These are phyloP conservation scores for Trichocladium uniseriatum DNA, from an alignment of 495 filamentous ascomycete species.

Conservation along the genomic window DNA sequence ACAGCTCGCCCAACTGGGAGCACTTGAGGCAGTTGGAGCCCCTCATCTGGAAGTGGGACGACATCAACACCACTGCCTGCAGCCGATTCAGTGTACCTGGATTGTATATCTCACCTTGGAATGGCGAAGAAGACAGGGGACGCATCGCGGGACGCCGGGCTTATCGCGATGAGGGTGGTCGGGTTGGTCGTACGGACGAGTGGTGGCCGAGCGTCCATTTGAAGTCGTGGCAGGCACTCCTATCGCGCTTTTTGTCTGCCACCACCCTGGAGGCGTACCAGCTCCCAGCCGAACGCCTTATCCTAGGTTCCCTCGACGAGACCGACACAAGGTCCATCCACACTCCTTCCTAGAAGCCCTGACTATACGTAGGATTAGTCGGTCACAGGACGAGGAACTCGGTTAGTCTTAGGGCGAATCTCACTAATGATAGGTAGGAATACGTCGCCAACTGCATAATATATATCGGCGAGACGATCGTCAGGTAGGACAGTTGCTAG, in stretches of 20 bases:
- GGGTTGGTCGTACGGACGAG: neutral
- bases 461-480: neutral
- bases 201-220: neutral
- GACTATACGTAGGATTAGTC: neutral
- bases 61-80: no score
- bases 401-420: conserved; percentile 2
- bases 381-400: neutral
- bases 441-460: conserved; percentile 1
- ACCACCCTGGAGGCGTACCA: neutral
- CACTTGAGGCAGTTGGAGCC: no score
- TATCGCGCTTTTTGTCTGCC: neutral
- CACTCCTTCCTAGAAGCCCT: conserved; percentile 1
- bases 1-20: no score
- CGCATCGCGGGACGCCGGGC: no score
- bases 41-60: no score
- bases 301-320: conserved; percentile 2
- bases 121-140: no score
- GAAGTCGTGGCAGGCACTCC: neutral
- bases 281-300: neutral
- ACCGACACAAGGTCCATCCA: conserved; percentile 1
- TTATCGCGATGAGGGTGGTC: neutral
- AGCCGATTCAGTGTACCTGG: no score
- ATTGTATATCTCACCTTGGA: no score
- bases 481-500: conserved; percentile 2
- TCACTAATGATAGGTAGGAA: conserved; percentile 1